Percentiles rank a stretch among this genome's conserved stretches.
phyloP scores from a whole-genome alignment of 768 basidiomycete genomes.

The Mycena albidolilacea region DNA sequence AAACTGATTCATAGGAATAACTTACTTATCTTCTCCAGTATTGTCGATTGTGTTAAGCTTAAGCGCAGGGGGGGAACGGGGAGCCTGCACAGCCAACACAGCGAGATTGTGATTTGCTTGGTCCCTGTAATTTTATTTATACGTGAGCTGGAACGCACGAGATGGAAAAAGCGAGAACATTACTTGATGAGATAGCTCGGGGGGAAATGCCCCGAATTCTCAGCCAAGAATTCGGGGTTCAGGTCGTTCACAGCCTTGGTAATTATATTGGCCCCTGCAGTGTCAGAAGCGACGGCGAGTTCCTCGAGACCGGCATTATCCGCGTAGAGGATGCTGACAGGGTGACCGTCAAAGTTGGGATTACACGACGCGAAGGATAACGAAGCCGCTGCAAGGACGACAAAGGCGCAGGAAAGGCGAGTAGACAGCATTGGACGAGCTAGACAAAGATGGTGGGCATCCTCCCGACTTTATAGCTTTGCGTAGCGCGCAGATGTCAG shows the following conservation, averaged over 20 bases:
- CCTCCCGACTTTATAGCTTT: slow-evolving; percentile 22
- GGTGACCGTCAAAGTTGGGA: slow-evolving; percentile 32
- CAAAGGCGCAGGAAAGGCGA: slow-evolving; percentile 24
- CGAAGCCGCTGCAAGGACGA: slow-evolving; percentile 17
- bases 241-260: slow-evolving; percentile 15
- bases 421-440: slow-evolving; percentile 22
- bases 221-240: slow-evolving; percentile 18
- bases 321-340: slow-evolving; percentile 33
- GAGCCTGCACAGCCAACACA: not conserved
- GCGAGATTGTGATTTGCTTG: slow-evolving; percentile 22
- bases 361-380: slow-evolving; percentile 19
- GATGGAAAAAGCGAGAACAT: slow-evolving; percentile 17
- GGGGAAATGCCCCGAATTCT: slow-evolving; percentile 28
- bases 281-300: slow-evolving; percentile 18
- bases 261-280: slow-evolving; percentile 32
- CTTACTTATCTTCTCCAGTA: slow-evolving; percentile 21
- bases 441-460: slow-evolving; percentile 22
- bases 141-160: slow-evolving; percentile 19
- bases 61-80: slow-evolving; percentile 13
- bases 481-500: slow-evolving; percentile 22
- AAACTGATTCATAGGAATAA: not conserved
- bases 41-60: slow-evolving; percentile 22
- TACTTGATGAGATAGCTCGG: slow-evolving; percentile 30
- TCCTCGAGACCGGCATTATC: slow-evolving; percentile 24
- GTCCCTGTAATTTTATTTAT: slow-evolving; percentile 17